Evolutionary conservation across 2,329 filamentous ascomycete species (phyloP), one percentile per base, ranked within the genome.

Genomic region (Basipetospora chlamydospora): DNA sequence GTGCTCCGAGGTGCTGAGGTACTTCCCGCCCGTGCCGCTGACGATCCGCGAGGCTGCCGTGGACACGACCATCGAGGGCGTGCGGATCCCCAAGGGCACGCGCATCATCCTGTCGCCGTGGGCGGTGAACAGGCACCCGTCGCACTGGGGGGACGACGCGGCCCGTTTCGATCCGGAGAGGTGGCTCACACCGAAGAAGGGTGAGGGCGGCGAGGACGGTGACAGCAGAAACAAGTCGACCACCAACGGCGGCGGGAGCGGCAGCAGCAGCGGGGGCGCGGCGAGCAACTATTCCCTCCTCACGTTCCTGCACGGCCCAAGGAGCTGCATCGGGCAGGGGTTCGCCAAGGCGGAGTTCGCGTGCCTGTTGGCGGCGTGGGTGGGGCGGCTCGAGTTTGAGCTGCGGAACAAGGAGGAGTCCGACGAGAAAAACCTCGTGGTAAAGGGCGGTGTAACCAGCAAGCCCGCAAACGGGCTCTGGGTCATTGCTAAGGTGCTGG

Each of bases 261-360:
- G 88, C 7, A 26, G 33, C 18, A 35, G 35, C 13, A 11, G 15
- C 11, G 35, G 35, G 6, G 31, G 31, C 18, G 28, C 35, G 22
- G 18, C 22, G 28, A 38, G 35, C 22, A 38, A 38, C 55, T 93
- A 80, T 52, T 71, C 77, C 1, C 77, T 80, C 47, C 52, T 88
- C 57, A 88, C 83, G 0, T 94, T 94, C 57, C 55, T 94, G 40
- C 84, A 93, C 52, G 87, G 87, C 0, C 85, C 86, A 2, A 64
- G 86, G 37, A 81, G 78, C 49, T 94, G 87, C 51, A 94, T 94
- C 46, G 87, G 86, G 0, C 70, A 77, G 54, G 65, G 66, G 2
- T 94, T 94, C 57, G 81, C 87, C 0, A 79, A 75, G 51, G 74
- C 79, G 1, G 88, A 95, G 62, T 82, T 94, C 56, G 84, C 83